Percentiles rank a stretch among this genome's conserved stretches.
phyloP scores from a whole-genome alignment of 2,329 filamentous ascomycete genomes.

The Parasarocladium wereldwijsianum region DNA sequence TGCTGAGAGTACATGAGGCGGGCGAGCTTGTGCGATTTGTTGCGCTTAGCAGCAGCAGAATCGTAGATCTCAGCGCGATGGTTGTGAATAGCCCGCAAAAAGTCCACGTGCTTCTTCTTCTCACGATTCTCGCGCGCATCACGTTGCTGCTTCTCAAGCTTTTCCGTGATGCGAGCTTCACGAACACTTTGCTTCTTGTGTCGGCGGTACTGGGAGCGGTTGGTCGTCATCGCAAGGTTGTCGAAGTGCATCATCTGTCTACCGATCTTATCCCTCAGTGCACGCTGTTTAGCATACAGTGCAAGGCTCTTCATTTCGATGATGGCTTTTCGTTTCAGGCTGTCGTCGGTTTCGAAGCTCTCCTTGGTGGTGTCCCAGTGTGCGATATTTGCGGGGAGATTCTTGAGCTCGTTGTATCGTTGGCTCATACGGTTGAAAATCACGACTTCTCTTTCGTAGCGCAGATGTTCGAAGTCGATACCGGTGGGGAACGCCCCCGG shows the following conservation, averaged over 20 bases:
- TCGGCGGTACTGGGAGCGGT: conserved; percentile 76
- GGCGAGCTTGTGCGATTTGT: conserved; percentile 72
- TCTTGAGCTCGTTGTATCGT: conserved; percentile 71
- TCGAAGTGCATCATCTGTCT: conserved; percentile 91
- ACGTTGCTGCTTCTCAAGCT: conserved; percentile 96
- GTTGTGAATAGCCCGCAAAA: conserved; percentile 71
- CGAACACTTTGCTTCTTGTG: conserved; percentile 96
- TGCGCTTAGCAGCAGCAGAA: conserved; percentile 50
- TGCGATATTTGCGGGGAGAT: conserved; percentile 69
- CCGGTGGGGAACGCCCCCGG: conserved; percentile 82
- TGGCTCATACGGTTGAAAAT: conserved; percentile 83
- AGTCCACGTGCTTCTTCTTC: conserved; percentile 93
- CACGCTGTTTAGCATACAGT: conserved; percentile 76
- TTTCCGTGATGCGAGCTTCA: conserved; percentile 94
- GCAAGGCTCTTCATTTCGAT: conserved; percentile 91
- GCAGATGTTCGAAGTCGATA: conserved; percentile 71
- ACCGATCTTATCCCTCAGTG: conserved; percentile 73
- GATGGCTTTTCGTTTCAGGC: conserved; percentile 73
- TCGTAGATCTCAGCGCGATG: conserved; percentile 68
- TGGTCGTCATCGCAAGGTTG: conserved; percentile 93
- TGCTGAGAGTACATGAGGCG: conserved; percentile 82
- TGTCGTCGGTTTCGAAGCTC: conserved; percentile 55
- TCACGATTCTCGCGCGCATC: conserved; percentile 91
- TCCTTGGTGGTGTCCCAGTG: conserved; percentile 73
- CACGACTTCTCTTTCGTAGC: conserved; percentile 75